A percentile compares a stretch with the other conserved stretches of the same genome.
These are phyloP conservation scores for Leccinum truebloodii DNA, from an alignment of 768 basidiomycete genomes.

Conservation along the genomic window DNA sequence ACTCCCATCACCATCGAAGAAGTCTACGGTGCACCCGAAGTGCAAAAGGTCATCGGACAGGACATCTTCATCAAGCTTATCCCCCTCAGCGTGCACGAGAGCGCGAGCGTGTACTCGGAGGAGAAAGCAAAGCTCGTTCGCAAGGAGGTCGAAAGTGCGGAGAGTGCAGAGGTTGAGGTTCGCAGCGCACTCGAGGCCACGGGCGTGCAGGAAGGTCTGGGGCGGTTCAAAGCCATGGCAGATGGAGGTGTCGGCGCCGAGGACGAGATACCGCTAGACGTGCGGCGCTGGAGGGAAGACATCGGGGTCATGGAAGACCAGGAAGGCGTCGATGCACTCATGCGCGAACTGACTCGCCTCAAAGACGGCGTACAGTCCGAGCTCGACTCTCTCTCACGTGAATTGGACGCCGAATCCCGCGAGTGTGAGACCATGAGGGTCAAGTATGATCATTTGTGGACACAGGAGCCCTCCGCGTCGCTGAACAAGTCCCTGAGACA, in stretches of 20 bases:
- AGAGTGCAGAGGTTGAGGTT: slow-evolving; percentile 79
- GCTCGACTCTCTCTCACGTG: slow-evolving; percentile 59
- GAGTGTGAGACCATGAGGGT: slow-evolving; percentile 90
- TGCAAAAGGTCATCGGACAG: slow-evolving; percentile 91
- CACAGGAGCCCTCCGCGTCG: slow-evolving; percentile 79
- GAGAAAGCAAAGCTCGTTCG: slow-evolving; percentile 97
- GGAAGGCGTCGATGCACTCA: slow-evolving; percentile 63
- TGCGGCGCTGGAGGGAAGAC: slow-evolving; percentile 73
- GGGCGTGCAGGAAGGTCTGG: slow-evolving; percentile 71
- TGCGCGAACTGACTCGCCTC: slow-evolving; percentile 58
- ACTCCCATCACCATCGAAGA: slow-evolving; percentile 92
- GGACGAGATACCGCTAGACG: slow-evolving; percentile 70
- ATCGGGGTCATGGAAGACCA: slow-evolving; percentile 67
- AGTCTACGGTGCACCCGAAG: slow-evolving; percentile 86
- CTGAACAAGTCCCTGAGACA: slow-evolving; percentile 69
- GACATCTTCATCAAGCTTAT: slow-evolving; percentile 88
- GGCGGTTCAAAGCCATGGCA: slow-evolving; percentile 69
- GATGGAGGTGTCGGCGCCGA: slow-evolving; percentile 62
- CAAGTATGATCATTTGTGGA: slow-evolving; percentile 85
- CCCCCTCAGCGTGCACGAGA: slow-evolving; percentile 93
- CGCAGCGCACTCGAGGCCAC: slow-evolving; percentile 78
- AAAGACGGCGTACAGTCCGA: slow-evolving; percentile 59
- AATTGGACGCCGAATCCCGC: slow-evolving; percentile 79
- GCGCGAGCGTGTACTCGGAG: slow-evolving; percentile 95
- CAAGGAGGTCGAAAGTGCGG: slow-evolving; percentile 84